These are phyloP conservation scores for Metarhizium brunneum DNA, from an alignment of 2,329 filamentous ascomycete genomes.

Conservation along the genomic window DNA sequence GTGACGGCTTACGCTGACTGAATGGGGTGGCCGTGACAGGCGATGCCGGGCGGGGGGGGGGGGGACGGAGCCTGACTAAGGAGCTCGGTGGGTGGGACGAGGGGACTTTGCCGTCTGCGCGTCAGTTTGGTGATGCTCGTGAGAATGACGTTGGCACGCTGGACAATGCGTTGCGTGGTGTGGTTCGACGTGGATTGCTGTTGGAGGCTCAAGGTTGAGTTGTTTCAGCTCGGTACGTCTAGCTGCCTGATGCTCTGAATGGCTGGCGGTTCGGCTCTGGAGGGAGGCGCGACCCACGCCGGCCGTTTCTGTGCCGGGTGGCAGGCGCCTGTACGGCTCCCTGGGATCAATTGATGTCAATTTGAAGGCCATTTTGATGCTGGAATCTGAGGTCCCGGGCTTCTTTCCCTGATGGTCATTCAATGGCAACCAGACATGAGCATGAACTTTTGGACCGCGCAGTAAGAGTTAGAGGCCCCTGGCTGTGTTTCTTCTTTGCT, in stretches of 20 bases:
- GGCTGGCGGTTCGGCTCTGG: neutral
- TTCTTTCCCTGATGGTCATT: too few relatives aligned
- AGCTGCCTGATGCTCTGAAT: neutral
- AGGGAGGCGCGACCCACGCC: neutral
- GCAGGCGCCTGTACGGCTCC: neutral
- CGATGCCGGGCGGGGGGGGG: too few relatives aligned
- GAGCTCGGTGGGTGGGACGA: neutral
- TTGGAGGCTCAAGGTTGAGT: neutral
- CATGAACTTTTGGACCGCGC: too few relatives aligned
- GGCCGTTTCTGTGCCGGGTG: neutral
- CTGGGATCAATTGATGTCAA: neutral
- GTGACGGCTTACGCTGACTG: too few relatives aligned
- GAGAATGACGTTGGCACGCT: neutral
- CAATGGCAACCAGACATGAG: too few relatives aligned
- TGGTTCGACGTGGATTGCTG: neutral
- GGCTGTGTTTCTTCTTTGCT: too few relatives aligned
- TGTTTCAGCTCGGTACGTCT: neutral
- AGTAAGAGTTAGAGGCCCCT: too few relatives aligned
- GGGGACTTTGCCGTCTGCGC: neutral
- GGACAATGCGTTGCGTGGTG: neutral
- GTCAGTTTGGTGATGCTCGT: neutral
- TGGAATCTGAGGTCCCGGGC: too few relatives aligned
- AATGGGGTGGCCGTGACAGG: too few relatives aligned
- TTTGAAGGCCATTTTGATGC: too few relatives aligned
- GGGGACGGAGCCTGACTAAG: too few relatives aligned